phyloP scores from a whole-genome alignment of 192 early-diverging fungal genomes.

The Coemansia sp. region DNA sequence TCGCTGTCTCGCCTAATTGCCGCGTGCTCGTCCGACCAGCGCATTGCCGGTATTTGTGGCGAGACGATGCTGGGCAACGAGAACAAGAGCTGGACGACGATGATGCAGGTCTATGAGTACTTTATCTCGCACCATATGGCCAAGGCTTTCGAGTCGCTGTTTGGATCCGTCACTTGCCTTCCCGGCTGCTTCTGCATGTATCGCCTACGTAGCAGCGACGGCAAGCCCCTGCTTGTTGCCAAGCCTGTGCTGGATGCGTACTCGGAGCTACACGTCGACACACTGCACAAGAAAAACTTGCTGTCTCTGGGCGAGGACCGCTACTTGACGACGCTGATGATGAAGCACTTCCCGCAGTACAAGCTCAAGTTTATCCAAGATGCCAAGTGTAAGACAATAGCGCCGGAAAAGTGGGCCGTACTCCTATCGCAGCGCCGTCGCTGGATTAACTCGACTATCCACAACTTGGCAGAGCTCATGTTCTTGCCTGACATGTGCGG shows the following conservation, averaged over 20 bases:
- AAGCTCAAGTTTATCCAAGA: constrained; percentile 92
- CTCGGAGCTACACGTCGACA: constrained; percentile 90
- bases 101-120: constrained; percentile 98
- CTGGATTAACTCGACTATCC: constrained; percentile 99
- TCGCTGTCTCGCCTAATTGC: constrained; percentile 91
- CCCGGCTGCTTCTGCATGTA: constrained; percentile 92
- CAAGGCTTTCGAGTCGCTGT: constrained; percentile 49
- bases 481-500: constrained; percentile 89
- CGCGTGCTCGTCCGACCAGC: constrained; percentile 73
- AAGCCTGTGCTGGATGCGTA: constrained; percentile 85
- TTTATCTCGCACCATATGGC: constrained; percentile 93
- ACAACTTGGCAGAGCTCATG: constrained; percentile 60
- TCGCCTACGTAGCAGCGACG: constrained; percentile 65
- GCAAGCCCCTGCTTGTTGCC: constrained; percentile 80
- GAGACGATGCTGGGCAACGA: constrained; percentile 92
- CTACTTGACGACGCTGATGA: constrained; percentile 95
- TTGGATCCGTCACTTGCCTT: constrained; percentile 23
- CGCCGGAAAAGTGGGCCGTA: constrained; percentile 87
- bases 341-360: constrained; percentile 95
- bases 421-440: constrained; percentile 94
- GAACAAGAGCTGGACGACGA: constrained; percentile 89
- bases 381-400: constrained; percentile 88
- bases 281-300: constrained; percentile 97
- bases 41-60: constrained; percentile 89
- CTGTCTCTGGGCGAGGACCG: constrained; percentile 96